A percentile compares a stretch with the other conserved stretches of the same genome.
Evolutionary conservation across 73 alveolate species (phyloP).

Genomic region (Paramecium primaurelia): DNA sequence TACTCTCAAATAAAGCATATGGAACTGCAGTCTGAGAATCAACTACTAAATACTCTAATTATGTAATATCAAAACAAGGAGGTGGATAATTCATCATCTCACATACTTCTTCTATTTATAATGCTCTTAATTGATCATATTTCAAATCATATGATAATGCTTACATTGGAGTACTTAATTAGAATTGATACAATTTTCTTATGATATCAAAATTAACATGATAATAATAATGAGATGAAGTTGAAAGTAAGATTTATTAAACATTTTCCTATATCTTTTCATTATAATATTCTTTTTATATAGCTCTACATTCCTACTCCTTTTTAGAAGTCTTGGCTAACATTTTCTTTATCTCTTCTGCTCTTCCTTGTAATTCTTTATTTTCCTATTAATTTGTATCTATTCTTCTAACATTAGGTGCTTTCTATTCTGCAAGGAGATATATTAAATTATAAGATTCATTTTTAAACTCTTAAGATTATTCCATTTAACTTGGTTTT

Average conservation of each 20-base stretch:
- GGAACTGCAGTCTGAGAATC: constrained; percentile 43
- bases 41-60: constrained; percentile 20
- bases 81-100: neutral
- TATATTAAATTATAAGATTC: neutral
- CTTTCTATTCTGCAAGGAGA: neutral
- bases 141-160: constrained; percentile 2
- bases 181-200: neutral
- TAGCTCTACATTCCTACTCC: neutral
- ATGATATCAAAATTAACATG: constrained; percentile 26
- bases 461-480: neutral
- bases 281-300: neutral
- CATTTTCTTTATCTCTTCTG: neutral
- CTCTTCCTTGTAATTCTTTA: neutral
- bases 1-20: neutral
- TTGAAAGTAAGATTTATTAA: neutral
- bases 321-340: neutral
- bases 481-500: neutral
- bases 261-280: neutral
- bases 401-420: neutral
- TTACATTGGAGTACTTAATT: constrained; percentile 39
- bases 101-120: neutral
- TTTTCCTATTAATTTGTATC: neutral
- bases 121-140: neutral
- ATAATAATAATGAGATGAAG: constrained; percentile 31
- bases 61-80: neutral